Conservation (phyloP, 768 basidiomycete species). For the Sarcomyxa edulis region DNA sequence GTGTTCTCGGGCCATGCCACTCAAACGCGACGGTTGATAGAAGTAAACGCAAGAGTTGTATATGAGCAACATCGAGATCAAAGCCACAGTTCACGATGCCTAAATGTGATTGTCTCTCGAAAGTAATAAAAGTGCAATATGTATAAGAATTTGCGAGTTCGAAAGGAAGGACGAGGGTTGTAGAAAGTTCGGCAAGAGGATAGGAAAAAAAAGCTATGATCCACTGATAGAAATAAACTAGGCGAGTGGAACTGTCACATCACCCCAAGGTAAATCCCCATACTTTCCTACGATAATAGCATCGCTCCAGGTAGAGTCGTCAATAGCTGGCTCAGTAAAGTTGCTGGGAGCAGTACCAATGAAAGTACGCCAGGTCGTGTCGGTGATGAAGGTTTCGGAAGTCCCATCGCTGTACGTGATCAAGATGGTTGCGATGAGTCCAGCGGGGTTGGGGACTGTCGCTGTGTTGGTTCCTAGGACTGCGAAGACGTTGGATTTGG, state of each 20-base stretch:
- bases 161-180: too few relatives aligned
- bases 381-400: constrained; percentile 22
- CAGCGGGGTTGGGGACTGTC: constrained; percentile 25
- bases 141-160: too few relatives aligned
- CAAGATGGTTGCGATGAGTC: constrained; percentile 22
- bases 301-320: constrained; percentile 23
- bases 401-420: constrained; percentile 25
- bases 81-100: too few relatives aligned
- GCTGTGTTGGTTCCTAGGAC: constrained; percentile 17
- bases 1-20: too few relatives aligned
- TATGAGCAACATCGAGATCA: too few relatives aligned
- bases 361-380: constrained; percentile 22
- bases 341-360: constrained; percentile 17
- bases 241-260: neutral
- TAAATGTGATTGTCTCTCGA: too few relatives aligned
- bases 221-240: too few relatives aligned
- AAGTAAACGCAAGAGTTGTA: too few relatives aligned
- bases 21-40: too few relatives aligned
- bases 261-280: constrained; percentile 1
- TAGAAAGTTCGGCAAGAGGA: too few relatives aligned
- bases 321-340: constrained; percentile 22
- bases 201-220: too few relatives aligned
- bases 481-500: constrained; percentile 27
- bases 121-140: too few relatives aligned
- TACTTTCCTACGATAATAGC: constrained; percentile 14